Evolutionary conservation across 75 land plant species (phyloP).

Genomic region (Pinus taeda): DNA sequence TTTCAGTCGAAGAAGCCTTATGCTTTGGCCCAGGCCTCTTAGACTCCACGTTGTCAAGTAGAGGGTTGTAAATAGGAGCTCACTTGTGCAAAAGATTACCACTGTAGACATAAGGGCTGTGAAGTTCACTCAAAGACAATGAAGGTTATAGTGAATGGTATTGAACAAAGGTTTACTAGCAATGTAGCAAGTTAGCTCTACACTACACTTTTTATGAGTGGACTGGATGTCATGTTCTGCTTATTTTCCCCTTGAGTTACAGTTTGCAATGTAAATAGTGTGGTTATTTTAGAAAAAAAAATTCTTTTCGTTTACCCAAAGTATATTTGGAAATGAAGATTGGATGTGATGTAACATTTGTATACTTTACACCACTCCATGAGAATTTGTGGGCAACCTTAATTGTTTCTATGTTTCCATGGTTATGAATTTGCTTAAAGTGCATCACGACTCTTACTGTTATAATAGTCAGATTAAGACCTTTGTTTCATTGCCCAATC

Average conservation of each 20-base stretch:
- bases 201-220: not conserved
- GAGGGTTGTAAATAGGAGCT: slow-evolving; percentile 76
- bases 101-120: slow-evolving; percentile 65
- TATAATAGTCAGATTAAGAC: too few relatives aligned
- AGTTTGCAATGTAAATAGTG: not conserved
- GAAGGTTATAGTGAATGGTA: slow-evolving; percentile 55
- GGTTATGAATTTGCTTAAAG: too few relatives aligned
- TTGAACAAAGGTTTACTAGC: slow-evolving; percentile 61
- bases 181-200: slow-evolving; percentile 52
- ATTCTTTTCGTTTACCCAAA: not conserved
- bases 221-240: not conserved
- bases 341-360: not conserved
- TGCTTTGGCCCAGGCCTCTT: slow-evolving; percentile 16
- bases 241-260: not conserved
- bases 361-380: too few relatives aligned
- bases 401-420: not conserved
- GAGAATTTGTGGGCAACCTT: not conserved
- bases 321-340: not conserved
- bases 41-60: slow-evolving; percentile 56
- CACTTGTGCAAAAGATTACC: slow-evolving; percentile 59
- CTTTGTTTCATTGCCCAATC: too few relatives aligned
- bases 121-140: slow-evolving; percentile 61
- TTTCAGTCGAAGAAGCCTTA: slow-evolving; percentile 25
- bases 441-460: too few relatives aligned
- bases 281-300: not conserved